Base-by-base conservation (phyloP, 441 rosid species). In the Capsella rubella region DNA sequence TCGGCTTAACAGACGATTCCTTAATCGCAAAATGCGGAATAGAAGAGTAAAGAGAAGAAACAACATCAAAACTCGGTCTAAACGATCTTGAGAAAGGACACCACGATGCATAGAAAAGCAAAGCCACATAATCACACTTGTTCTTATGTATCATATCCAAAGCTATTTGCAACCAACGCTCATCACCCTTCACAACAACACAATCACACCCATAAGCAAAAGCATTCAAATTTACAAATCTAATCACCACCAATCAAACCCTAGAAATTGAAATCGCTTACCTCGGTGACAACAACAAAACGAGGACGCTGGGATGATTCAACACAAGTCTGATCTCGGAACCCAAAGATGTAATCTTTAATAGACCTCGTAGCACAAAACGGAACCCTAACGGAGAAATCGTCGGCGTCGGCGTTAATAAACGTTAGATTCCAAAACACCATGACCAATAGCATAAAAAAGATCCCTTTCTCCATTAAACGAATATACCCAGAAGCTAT, bases 31-130 rank as follows among this genome's bases (percentile, higher is more conserved):
- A 84, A 72, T 95, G 99, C 28, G 88, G 85, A 32, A 90, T 70
- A 5, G 93, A 82, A 3, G 96, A 85, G 77, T 85, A 95, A 13
- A 87, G 76, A 58, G 91, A 84, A 46, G 99, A 79, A 31, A 95
- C 74, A 67, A 86, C 49, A 60, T 89, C 84, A 70, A 95, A 92
- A 25, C 81, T 83, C 3, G 93, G 97, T 51, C 89, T 84, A 54
- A 92, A 87, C n/a, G 72, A 78, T 72, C 87, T 77, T 1, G 99
- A 95, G 79, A 95, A 95, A 32, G 97, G 97, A 83, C 99, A 95
- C 97, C 99, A 92, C 2, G 96, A 86, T 34, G 99, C 97, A 77
- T 92, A 89, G 78, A 95, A 95, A 53, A 95, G 90, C 83, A 92
- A 83, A 39, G 97, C 96, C 66, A 88, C 93, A 56, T 87, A 87